Evolutionary conservation across 345 rosid species (phyloP).

Genomic region (Euclidium syriacum): DNA sequence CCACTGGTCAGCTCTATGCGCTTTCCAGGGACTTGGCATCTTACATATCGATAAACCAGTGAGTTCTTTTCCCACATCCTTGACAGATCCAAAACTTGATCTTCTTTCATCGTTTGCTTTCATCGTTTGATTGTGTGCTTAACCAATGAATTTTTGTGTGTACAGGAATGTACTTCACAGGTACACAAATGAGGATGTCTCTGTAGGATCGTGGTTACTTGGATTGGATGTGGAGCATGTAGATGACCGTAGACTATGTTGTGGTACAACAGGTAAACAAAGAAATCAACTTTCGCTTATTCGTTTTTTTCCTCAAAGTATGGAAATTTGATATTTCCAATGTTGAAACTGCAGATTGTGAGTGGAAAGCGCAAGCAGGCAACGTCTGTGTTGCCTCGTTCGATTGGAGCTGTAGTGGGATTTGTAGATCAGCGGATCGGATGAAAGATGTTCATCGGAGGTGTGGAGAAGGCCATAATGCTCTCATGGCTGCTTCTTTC

Average conservation of each 20-base stretch:
- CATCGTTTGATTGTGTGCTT: conserved; percentile 4
- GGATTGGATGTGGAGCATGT: conserved; percentile 94
- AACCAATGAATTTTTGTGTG: conserved; percentile 14
- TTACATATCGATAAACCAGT: conserved; percentile 85
- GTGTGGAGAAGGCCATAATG: conserved; percentile 83
- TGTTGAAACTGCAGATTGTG: conserved; percentile 53
- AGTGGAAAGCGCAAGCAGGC: conserved; percentile 97
- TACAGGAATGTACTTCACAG: conserved; percentile 80
- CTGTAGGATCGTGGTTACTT: conserved; percentile 94
- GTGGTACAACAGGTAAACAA: conserved; percentile 92
- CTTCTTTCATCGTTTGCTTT: neutral
- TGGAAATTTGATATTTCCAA: neutral
- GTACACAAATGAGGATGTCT: conserved; percentile 90
- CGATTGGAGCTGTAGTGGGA: conserved; percentile 88
- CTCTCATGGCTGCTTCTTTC: conserved; percentile 63
- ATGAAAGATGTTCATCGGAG: conserved; percentile 83
- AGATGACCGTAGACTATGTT: conserved; percentile 94
- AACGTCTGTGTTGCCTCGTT: conserved; percentile 85
- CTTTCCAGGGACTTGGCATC: conserved; percentile 83
- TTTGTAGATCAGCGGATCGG: conserved; percentile 82
- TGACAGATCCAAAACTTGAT: neutral
- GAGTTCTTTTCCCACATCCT: conserved; percentile 27
- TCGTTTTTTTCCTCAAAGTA: neutral
- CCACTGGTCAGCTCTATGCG: conserved; percentile 96
- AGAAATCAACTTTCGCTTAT: neutral